Percentiles rank a stretch among this genome's conserved stretches.
Evolutionary conservation across 2,329 filamentous ascomycete species (phyloP).

Genomic region (Beauveria sp.): DNA sequence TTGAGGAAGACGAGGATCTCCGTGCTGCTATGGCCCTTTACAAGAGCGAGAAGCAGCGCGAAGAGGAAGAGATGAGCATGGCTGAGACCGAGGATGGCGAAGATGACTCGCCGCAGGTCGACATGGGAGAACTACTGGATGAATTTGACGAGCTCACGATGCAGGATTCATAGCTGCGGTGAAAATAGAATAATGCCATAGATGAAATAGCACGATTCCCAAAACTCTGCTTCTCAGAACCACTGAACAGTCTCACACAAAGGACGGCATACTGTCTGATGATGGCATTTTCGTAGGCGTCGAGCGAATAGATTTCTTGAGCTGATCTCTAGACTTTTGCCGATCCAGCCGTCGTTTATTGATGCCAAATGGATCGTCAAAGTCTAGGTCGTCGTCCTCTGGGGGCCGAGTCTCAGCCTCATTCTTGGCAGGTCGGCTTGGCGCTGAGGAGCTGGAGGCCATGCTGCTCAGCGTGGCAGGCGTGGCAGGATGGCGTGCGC

Average conservation of each 20-base stretch:
- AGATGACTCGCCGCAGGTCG: slow-evolving; percentile 60
- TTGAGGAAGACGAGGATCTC: slow-evolving; percentile 90
- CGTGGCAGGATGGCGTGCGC: slow-evolving; percentile 1
- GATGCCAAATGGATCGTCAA: slow-evolving; percentile 29
- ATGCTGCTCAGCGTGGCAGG: not conserved
- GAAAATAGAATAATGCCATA: slow-evolving; percentile 7
- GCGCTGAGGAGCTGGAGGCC: not conserved
- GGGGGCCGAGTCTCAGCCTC: not conserved
- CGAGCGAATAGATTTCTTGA: slow-evolving; percentile 16
- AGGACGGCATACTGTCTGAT: slow-evolving; percentile 29
- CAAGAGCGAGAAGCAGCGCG: slow-evolving; percentile 53
- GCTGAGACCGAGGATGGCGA: slow-evolving; percentile 57
- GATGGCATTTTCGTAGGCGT: slow-evolving; percentile 13
- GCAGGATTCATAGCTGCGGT: slow-evolving; percentile 37
- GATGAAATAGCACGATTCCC: slow-evolving; percentile 15
- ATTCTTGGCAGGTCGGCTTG: slow-evolving; percentile 1
- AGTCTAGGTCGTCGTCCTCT: slow-evolving; percentile 16
- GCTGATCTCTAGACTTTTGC: slow-evolving; percentile 23
- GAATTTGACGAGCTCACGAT: slow-evolving; percentile 87
- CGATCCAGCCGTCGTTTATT: slow-evolving; percentile 23
- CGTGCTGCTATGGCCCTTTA: slow-evolving; percentile 79
- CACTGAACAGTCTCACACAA: slow-evolving; percentile 20
- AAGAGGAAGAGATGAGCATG: slow-evolving; percentile 59
- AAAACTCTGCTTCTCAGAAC: not conserved
- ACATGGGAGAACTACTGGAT: slow-evolving; percentile 77